Conservation (phyloP, 495 filamentous ascomycete species). For the Tuber umbilicatum region DNA sequence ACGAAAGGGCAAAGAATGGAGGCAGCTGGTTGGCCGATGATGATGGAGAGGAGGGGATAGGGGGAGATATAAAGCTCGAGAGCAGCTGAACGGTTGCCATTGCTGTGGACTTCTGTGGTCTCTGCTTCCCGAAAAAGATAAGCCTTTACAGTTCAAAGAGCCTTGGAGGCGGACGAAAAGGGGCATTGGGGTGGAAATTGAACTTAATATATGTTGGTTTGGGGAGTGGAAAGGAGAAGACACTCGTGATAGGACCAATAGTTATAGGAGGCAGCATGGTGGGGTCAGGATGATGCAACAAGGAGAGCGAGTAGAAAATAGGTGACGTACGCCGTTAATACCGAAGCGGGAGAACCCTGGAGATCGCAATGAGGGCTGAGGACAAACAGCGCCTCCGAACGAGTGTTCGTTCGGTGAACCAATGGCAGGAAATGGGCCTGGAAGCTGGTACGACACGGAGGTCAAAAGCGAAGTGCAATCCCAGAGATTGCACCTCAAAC, state of each 20-base stretch:
- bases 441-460: not conserved
- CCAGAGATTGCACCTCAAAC: not conserved
- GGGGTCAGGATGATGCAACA: slow-evolving; percentile 23
- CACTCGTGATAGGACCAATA: not conserved
- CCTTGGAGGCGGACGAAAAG: not conserved
- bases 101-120: not conserved
- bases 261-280: not conserved
- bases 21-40: slow-evolving; percentile 14
- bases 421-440: not conserved
- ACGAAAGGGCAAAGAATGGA: slow-evolving; percentile 20
- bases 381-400: not conserved
- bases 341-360: not conserved
- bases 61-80: slow-evolving; percentile 31
- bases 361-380: not conserved
- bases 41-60: slow-evolving; percentile 29
- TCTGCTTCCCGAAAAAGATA: slow-evolving; percentile 11
- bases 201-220: not conserved
- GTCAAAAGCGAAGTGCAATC: not conserved
- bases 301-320: slow-evolving; percentile 7
- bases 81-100: slow-evolving; percentile 31
- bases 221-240: not conserved
- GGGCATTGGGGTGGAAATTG: not conserved
- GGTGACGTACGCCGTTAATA: slow-evolving; percentile 21
- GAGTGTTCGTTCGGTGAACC: not conserved
- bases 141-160: slow-evolving; percentile 7